Base-by-base conservation (phyloP, 805 yeast species). In the Zygosaccharomyces pseudorouxii region DNA sequence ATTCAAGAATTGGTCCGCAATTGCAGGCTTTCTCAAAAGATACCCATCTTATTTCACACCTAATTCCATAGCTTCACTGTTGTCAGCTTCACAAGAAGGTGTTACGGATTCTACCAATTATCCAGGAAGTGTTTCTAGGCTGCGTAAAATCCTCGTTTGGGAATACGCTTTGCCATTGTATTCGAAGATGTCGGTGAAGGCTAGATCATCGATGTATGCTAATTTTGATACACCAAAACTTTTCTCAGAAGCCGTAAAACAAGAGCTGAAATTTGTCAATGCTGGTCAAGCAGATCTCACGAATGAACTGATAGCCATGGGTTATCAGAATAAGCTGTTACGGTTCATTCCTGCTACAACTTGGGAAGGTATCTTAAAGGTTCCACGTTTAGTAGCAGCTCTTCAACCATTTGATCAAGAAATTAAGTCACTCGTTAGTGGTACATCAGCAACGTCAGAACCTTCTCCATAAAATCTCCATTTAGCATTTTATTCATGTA, bases 1-100 rank as follows among this genome's bases (percentile, higher is more conserved):
- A 8, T 42, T 48, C 29, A 44, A 42, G 20, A 53, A 53, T 29
- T 55, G 46, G 41, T 20, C 59, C 11, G 52, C 54, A 54, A 47
- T 54, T 9, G 49, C 51, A 14, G 29, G 47, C 4, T 38, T 55
- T 5, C 12, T 51, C 19, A 38, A 35, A 16, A 35, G 41, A 9
- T 42, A 42, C 11, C 42, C 48, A 7, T 16, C 36, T 8, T 39
- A 3, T 22, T 9, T 46, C 14, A 19, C 53, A 10, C 50, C 49
- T 22, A 44, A 45, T 23, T 36, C 42, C 5, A 35, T 47, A 12
- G 45, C 49, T 20, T 25, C 49, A 9, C 28, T 55, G 9, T 30
- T 55, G 19, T 27, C 42, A 11, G 36, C 44, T 6, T 33, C 44
- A 29, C 36, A 29, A 12, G 37, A 38, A 14, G 31, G 40, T 38